Conservation (phyloP, 2,329 filamentous ascomycete species). For the Cordyceps tenuipes region DNA sequence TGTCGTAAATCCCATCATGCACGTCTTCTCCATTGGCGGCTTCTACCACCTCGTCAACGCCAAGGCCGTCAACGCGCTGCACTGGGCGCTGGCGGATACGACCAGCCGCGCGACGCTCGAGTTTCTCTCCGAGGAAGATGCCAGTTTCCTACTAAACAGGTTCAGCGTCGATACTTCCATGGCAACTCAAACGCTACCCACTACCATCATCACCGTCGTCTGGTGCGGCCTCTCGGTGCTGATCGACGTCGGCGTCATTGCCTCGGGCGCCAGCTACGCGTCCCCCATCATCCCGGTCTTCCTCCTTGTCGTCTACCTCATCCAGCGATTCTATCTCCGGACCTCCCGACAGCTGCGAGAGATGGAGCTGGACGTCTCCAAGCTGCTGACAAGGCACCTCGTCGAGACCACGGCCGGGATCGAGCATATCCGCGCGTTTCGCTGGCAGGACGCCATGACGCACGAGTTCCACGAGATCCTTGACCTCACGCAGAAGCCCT, state of each 20-base stretch:
- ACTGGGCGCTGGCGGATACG: not conserved
- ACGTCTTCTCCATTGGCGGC: not conserved
- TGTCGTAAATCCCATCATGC: not conserved
- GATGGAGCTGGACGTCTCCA: constrained; percentile 27
- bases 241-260: constrained; percentile 15
- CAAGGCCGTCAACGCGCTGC: not conserved
- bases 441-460: constrained; percentile 37
- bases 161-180: constrained; percentile 22
- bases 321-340: constrained; percentile 25
- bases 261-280: constrained; percentile 21
- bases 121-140: constrained; percentile 14
- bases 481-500: constrained; percentile 42
- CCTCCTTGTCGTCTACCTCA: constrained; percentile 19
- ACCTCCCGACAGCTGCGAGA: constrained; percentile 29
- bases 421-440: constrained; percentile 42
- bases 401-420: constrained; percentile 37
- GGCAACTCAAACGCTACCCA: constrained; percentile 18
- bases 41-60: constrained; percentile 1
- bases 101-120: not conserved
- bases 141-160: constrained; percentile 15
- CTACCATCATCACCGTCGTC: not conserved
- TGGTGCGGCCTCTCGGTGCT: not conserved
- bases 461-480: constrained; percentile 36
- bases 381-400: constrained; percentile 25
- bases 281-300: constrained; percentile 21